A percentile compares a stretch with the other conserved stretches of the same genome.
These are phyloP conservation scores for Diaporthe caulivora DNA, from an alignment of 2,329 filamentous ascomycete genomes.

Conservation along the genomic window DNA sequence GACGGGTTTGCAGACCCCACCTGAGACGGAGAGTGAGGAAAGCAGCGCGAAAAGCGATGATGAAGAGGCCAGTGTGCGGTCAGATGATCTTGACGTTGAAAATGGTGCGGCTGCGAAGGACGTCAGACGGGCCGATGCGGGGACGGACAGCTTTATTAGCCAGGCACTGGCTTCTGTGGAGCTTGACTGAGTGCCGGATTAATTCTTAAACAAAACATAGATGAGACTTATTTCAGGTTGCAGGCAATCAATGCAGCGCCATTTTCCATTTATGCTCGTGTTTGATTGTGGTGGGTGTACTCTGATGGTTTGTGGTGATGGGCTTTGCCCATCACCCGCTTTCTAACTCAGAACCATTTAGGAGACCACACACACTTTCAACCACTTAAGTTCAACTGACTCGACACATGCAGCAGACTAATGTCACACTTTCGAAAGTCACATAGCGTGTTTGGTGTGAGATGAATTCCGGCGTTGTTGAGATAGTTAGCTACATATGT, in stretches of 20 bases:
- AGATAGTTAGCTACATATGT: neutral
- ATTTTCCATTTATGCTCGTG: neutral
- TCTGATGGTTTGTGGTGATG: too few species aligned
- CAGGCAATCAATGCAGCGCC: neutral
- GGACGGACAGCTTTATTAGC: slow-evolving; percentile 46
- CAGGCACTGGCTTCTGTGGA: slow-evolving; percentile 49
- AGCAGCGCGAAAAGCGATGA: slow-evolving; percentile 53
- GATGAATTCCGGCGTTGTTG: neutral
- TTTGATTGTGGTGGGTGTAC: neutral
- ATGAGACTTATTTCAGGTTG: neutral
- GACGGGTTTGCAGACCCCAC: slow-evolving; percentile 63
- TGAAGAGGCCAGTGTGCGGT: slow-evolving; percentile 50
- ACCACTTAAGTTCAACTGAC: neutral
- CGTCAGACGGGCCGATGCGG: slow-evolving; percentile 16
- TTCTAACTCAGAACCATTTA: neutral
- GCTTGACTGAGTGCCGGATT: slow-evolving; percentile 44
- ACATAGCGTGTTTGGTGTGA: too few species aligned
- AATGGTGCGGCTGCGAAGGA: slow-evolving; percentile 11
- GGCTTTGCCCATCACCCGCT: neutral
- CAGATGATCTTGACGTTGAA: slow-evolving; percentile 32
- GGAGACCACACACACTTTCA: neutral
- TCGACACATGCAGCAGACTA: neutral
- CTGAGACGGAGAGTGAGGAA: slow-evolving; percentile 65
- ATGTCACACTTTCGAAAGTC: neutral
- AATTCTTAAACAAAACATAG: slow-evolving; percentile 9